These are phyloP conservation scores for Didymella lethalis DNA, from an alignment of 2,329 filamentous ascomycete genomes.

Conservation along the genomic window DNA sequence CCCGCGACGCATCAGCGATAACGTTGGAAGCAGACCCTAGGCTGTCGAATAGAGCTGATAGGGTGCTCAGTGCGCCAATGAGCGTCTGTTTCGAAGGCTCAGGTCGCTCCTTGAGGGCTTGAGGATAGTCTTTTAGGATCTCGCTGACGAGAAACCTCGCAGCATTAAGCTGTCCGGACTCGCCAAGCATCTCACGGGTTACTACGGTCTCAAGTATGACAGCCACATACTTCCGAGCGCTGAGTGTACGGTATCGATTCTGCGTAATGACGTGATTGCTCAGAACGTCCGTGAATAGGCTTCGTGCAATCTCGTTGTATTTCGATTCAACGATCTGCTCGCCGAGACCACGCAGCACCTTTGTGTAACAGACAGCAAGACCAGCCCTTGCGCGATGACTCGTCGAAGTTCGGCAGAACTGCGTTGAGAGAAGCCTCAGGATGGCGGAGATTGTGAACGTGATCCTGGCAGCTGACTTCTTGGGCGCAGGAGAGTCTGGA, in stretches of 20 bases:
- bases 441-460: slow-evolving; percentile 79
- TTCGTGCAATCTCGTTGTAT: slow-evolving; percentile 81
- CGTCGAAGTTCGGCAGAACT: slow-evolving; percentile 81
- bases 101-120: slow-evolving; percentile 82
- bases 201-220: slow-evolving; percentile 85
- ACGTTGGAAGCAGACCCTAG: slow-evolving; percentile 82
- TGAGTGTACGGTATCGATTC: slow-evolving; percentile 87
- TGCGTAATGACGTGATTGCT: slow-evolving; percentile 77
- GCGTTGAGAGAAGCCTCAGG: slow-evolving; percentile 77
- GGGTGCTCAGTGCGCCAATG: slow-evolving; percentile 77
- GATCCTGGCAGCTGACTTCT: slow-evolving; percentile 74
- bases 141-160: slow-evolving; percentile 85
- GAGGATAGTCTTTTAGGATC: slow-evolving; percentile 92
- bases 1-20: slow-evolving; percentile 83
- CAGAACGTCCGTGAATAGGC: slow-evolving; percentile 81
- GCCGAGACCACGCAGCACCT: slow-evolving; percentile 78
- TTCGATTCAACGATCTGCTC: slow-evolving; percentile 83
- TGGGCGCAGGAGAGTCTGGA: slow-evolving; percentile 77
- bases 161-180: slow-evolving; percentile 85
- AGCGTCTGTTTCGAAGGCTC: slow-evolving; percentile 90
- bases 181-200: slow-evolving; percentile 81
- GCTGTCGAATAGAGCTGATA: slow-evolving; percentile 78
- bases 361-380: slow-evolving; percentile 86
- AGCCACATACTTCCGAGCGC: slow-evolving; percentile 83
- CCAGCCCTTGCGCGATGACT: slow-evolving; percentile 82